Conservation (phyloP, 2,329 filamentous ascomycete genomes). For the Colletotrichum gigasporum region DNA sequence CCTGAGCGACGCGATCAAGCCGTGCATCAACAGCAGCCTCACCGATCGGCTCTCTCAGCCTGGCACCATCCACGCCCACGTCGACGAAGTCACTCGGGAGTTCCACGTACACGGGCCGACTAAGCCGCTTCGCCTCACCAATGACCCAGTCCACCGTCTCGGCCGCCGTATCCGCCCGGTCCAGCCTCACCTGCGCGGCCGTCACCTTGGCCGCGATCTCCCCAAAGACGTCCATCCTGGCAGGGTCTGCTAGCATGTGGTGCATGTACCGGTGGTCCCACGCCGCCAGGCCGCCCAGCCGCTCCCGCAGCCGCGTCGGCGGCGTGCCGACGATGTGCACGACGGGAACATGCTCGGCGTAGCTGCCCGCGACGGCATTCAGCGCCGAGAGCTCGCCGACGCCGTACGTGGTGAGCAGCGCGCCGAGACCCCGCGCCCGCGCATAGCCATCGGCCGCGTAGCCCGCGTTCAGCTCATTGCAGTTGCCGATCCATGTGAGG, state of each 20-base stretch:
- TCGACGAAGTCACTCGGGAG: slow-evolving; percentile 62
- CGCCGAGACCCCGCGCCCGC: slow-evolving; percentile 58
- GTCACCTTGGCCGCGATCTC: slow-evolving; percentile 60
- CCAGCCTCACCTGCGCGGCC: slow-evolving; percentile 55
- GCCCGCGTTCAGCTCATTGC: slow-evolving; percentile 66
- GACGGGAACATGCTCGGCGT: slow-evolving; percentile 63
- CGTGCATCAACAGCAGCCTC: too few relatives aligned
- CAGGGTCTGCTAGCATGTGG: slow-evolving; percentile 69
- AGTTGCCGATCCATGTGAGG: slow-evolving; percentile 58
- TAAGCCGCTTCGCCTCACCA: slow-evolving; percentile 58
- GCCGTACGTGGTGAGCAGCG: slow-evolving; percentile 67
- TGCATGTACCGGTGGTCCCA: slow-evolving; percentile 50
- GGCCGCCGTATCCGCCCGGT: slow-evolving; percentile 53
- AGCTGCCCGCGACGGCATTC: slow-evolving; percentile 67
- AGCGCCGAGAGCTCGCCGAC: slow-evolving; percentile 67
- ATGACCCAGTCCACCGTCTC: slow-evolving; percentile 61
- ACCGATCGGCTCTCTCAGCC: too few relatives aligned
- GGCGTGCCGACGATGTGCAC: slow-evolving; percentile 68
- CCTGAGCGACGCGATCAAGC: too few relatives aligned
- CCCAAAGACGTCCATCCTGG: slow-evolving; percentile 54
- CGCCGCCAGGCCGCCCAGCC: background rate
- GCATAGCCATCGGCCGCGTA: slow-evolving; percentile 68
- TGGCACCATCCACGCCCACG: slow-evolving; percentile 43
- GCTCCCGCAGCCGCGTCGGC: slow-evolving; percentile 48
- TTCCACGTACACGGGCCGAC: slow-evolving; percentile 65